Percentiles rank a stretch among this genome's conserved stretches.
These are phyloP conservation scores for Boletus huronensis DNA, from an alignment of 768 basidiomycete genomes.

Conservation along the genomic window DNA sequence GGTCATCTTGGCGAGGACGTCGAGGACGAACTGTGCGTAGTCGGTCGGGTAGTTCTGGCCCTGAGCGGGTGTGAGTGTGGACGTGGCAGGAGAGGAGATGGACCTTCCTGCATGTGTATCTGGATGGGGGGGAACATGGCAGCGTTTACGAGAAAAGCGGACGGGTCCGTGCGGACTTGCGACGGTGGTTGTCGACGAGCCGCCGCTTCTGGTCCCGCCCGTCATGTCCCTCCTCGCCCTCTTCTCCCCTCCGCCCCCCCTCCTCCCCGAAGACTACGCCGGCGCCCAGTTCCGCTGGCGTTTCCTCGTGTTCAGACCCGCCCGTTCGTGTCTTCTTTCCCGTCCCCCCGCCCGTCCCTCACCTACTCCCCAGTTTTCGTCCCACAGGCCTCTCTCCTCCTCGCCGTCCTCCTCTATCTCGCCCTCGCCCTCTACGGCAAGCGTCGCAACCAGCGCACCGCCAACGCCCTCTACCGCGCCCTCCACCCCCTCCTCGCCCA, in stretches of 20 bases:
- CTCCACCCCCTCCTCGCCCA: slow-evolving; percentile 55
- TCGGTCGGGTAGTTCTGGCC: slow-evolving; percentile 47
- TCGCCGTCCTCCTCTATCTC: slow-evolving; percentile 53
- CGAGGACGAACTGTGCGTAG: slow-evolving; percentile 57
- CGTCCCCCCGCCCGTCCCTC: not conserved
- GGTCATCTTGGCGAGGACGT: slow-evolving; percentile 51
- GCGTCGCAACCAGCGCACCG: slow-evolving; percentile 53
- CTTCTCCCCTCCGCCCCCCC: slow-evolving; percentile 6
- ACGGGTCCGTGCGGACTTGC: slow-evolving; percentile 33
- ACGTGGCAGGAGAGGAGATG: not conserved
- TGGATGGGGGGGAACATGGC: slow-evolving; percentile 24
- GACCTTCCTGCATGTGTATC: slow-evolving; percentile 32
- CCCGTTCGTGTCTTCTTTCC: slow-evolving; percentile 38
- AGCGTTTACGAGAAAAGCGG: slow-evolving; percentile 13
- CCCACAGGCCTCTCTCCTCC: slow-evolving; percentile 57
- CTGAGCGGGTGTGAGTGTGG: slow-evolving; percentile 13
- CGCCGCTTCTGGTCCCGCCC: too few species aligned
- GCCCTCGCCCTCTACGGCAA: slow-evolving; percentile 58
- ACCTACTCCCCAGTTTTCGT: slow-evolving; percentile 50
- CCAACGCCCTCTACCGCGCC: slow-evolving; percentile 61
- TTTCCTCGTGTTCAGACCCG: slow-evolving; percentile 77
- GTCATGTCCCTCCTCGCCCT: slow-evolving; percentile 21
- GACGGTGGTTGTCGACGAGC: too few species aligned
- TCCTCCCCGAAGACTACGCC: slow-evolving; percentile 53
- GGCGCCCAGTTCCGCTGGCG: slow-evolving; percentile 75